A percentile compares a stretch with the other conserved stretches of the same genome.
phyloP scores from a whole-genome alignment of 768 basidiomycete species.

The Psilocybe sp. region DNA sequence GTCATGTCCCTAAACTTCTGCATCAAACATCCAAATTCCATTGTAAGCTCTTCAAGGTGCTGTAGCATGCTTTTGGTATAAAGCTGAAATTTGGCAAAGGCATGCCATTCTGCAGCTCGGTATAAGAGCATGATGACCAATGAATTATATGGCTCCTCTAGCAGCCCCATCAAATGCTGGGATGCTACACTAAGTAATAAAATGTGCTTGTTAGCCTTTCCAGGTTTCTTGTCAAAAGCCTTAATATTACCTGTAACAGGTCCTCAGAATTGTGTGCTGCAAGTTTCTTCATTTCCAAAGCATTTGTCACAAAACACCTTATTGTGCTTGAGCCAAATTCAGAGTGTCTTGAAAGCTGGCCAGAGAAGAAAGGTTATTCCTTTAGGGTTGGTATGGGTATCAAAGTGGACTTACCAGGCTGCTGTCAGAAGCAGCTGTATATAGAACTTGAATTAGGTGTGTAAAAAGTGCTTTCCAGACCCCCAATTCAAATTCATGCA shows the following conservation, averaged over 20 bases:
- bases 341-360: conserved; percentile 21
- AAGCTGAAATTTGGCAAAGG: conserved; percentile 26
- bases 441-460: conserved; percentile 21
- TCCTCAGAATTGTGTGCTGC: conserved; percentile 1
- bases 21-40: conserved; percentile 20
- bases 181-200: conserved; percentile 26
- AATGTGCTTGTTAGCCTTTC: background rate
- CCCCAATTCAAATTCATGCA: conserved; percentile 4
- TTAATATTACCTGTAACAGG: conserved; percentile 16
- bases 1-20: conserved; percentile 24
- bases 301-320: background rate
- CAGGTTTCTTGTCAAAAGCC: conserved; percentile 11
- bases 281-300: conserved; percentile 6
- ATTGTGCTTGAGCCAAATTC: conserved; percentile 13
- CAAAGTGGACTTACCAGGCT: conserved; percentile 22
- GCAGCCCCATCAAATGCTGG: conserved; percentile 36
- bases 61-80: conserved; percentile 23
- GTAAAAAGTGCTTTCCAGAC: conserved; percentile 21
- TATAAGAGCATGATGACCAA: conserved; percentile 21
- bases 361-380: background rate
- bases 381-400: conserved; percentile 11
- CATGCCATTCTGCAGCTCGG: conserved; percentile 26
- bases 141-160: conserved; percentile 19
- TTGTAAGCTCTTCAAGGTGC: conserved; percentile 21
- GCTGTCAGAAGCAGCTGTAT: conserved; percentile 1